These are phyloP conservation scores for Solanum chilense DNA, from an alignment of 257 asterid species.

Conservation along the genomic window DNA sequence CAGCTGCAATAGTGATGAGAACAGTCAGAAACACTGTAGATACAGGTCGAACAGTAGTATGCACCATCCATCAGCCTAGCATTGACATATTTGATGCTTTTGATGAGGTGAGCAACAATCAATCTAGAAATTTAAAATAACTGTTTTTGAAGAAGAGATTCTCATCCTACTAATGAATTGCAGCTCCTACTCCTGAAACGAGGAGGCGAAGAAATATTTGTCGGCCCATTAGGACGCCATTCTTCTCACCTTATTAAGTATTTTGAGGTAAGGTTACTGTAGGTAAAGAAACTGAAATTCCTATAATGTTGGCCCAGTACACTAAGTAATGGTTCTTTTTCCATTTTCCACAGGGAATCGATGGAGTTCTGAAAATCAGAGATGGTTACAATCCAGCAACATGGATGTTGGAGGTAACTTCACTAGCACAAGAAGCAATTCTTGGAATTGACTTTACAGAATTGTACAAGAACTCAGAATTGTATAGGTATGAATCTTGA, in stretches of 20 bases:
- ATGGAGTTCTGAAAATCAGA: constrained; percentile 37
- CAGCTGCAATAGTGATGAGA: constrained; percentile 95
- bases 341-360: constrained; percentile 22
- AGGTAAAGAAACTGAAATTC: background rate
- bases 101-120: constrained; percentile 47
- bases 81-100: constrained; percentile 89
- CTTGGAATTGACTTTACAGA: constrained; percentile 43
- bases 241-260: constrained; percentile 49
- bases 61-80: constrained; percentile 96
- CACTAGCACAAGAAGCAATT: constrained; percentile 44
- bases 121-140: rapidly evolving
- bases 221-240: constrained; percentile 69
- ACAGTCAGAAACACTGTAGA: constrained; percentile 89
- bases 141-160: background rate
- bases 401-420: constrained; percentile 82
- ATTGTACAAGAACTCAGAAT: constrained; percentile 48
- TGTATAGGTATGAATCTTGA: constrained; percentile 24
- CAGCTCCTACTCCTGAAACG: constrained; percentile 70
- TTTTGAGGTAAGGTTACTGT: constrained; percentile 43
- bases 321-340: background rate
- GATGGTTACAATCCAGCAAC: constrained; percentile 90
- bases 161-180: background rate
- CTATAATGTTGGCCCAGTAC: background rate
- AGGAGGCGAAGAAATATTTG: constrained; percentile 79
- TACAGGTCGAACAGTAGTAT: constrained; percentile 79